Evolutionary conservation across 352 stramenopile species (phyloP).

Genomic region (Globisporangium rhizosaccharum): DNA sequence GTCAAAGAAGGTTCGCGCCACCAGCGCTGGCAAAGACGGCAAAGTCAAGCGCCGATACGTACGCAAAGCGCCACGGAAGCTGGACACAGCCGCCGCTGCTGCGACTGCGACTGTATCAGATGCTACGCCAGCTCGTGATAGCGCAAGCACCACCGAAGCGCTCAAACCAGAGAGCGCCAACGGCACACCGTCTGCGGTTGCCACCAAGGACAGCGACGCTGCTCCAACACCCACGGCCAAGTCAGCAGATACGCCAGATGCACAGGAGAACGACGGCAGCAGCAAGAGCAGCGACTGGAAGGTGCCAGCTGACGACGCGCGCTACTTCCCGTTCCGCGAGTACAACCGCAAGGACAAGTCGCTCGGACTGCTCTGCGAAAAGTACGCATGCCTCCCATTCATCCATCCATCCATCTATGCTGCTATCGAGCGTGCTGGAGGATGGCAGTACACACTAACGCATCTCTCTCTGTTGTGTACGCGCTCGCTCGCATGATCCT

Average conservation of each 20-base stretch:
- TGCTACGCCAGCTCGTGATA: neutral
- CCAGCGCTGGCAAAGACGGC: constrained; percentile 13
- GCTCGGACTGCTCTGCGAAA: constrained; percentile 78
- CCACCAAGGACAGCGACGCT: neutral
- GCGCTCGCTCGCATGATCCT: neutral
- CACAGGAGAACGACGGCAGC: neutral
- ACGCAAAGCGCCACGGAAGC: constrained; percentile 51
- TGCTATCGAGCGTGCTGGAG: neutral
- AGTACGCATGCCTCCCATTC: constrained; percentile 30
- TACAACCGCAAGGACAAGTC: constrained; percentile 89
- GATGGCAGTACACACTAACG: neutral
- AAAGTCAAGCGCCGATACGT: constrained; percentile 65
- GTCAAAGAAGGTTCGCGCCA: constrained; percentile 9
- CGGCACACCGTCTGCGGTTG: neutral
- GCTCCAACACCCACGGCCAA: neutral
- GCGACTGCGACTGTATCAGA: neutral
- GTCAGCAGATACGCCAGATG: no score
- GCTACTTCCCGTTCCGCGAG: constrained; percentile 70
- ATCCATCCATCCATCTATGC: neutral
- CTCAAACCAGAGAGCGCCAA: constrained; percentile 19
- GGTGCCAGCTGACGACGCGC: constrained; percentile 27
- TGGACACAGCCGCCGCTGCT: constrained; percentile 17
- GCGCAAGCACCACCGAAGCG: constrained; percentile 17
- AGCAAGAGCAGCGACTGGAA: constrained; percentile 19
- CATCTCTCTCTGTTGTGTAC: neutral